Evolutionary conservation across 2,329 filamentous ascomycete genomes (phyloP).

Genomic region (Aureobasidium uvarum): DNA sequence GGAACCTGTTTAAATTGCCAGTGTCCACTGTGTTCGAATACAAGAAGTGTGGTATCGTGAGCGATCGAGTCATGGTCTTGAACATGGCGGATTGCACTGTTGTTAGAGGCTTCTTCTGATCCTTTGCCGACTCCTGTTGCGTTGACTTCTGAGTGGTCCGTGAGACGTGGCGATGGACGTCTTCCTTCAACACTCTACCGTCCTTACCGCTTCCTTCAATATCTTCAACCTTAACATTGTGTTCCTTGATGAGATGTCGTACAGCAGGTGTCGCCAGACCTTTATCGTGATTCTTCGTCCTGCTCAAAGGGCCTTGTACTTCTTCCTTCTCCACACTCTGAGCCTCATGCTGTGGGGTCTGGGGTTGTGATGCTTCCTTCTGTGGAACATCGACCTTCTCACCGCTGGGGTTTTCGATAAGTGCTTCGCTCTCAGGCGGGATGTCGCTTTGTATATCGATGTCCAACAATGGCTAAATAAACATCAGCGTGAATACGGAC

Average conservation of each 20-base stretch:
- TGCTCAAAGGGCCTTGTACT: slow-evolving; percentile 19
- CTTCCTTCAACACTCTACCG: slow-evolving; percentile 88
- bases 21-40: slow-evolving; percentile 91
- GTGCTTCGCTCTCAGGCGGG: slow-evolving; percentile 58
- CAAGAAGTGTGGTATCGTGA: slow-evolving; percentile 90
- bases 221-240: slow-evolving; percentile 72
- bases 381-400: slow-evolving; percentile 31
- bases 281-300: slow-evolving; percentile 22
- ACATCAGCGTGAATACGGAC: neutral
- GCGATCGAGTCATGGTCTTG: slow-evolving; percentile 91
- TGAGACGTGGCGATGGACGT: slow-evolving; percentile 59
- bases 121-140: slow-evolving; percentile 47
- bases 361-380: slow-evolving; percentile 8
- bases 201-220: slow-evolving; percentile 85
- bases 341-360: neutral
- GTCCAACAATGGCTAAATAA: slow-evolving; percentile 73
- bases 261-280: slow-evolving; percentile 88
- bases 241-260: slow-evolving; percentile 78
- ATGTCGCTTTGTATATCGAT: slow-evolving; percentile 86
- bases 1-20: slow-evolving; percentile 68
- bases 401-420: slow-evolving; percentile 38
- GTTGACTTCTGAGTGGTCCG: slow-evolving; percentile 33
- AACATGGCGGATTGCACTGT: slow-evolving; percentile 91
- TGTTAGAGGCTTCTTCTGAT: slow-evolving; percentile 68
- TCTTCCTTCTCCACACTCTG: slow-evolving; percentile 15